These are phyloP conservation scores for Dalbergia oliveri DNA, from an alignment of 306 rosid genomes.

Conservation along the genomic window DNA sequence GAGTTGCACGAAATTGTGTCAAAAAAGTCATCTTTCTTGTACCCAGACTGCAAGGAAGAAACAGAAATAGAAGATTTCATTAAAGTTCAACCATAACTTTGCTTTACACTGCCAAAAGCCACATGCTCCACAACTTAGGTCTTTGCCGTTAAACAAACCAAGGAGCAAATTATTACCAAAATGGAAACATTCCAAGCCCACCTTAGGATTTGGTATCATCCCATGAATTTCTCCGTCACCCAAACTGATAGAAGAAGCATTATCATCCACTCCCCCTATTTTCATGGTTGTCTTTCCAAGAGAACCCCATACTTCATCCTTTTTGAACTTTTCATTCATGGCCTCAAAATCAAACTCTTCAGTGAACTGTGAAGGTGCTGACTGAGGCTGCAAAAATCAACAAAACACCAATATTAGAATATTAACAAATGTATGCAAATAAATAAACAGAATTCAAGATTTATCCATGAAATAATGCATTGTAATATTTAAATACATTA, in stretches of 20 bases:
- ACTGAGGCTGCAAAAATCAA: conserved; percentile 45
- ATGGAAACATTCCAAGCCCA: conserved; percentile 36
- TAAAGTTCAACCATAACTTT: conserved; percentile 30
- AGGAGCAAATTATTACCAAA: conserved; percentile 27
- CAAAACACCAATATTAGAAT: background rate
- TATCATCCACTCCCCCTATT: conserved; percentile 47
- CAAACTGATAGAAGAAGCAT: conserved; percentile 45
- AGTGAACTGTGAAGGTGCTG: conserved; percentile 55
- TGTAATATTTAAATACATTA: conserved; percentile 12
- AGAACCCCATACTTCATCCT: conserved; percentile 83
- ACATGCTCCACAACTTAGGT: conserved; percentile 3
- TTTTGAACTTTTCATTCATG: conserved; percentile 85
- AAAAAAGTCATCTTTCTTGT: conserved; percentile 82
- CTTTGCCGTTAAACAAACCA: conserved; percentile 10
- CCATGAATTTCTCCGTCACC: conserved; percentile 51
- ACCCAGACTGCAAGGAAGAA: conserved; percentile 66
- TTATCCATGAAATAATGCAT: background rate
- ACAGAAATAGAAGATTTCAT: conserved; percentile 30
- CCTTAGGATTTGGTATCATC: conserved; percentile 51
- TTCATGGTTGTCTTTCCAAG: conserved; percentile 62
- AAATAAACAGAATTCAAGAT: background rate
- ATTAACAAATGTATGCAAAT: background rate
- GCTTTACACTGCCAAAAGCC: conserved; percentile 20
- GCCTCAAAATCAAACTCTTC: conserved; percentile 88
- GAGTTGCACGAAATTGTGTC: conserved; percentile 78